Percentiles rank a stretch among this genome's conserved stretches.
These are phyloP conservation scores for Paraconiothyrium brasiliense DNA, from an alignment of 2,329 filamentous ascomycete species.

Conservation along the genomic window DNA sequence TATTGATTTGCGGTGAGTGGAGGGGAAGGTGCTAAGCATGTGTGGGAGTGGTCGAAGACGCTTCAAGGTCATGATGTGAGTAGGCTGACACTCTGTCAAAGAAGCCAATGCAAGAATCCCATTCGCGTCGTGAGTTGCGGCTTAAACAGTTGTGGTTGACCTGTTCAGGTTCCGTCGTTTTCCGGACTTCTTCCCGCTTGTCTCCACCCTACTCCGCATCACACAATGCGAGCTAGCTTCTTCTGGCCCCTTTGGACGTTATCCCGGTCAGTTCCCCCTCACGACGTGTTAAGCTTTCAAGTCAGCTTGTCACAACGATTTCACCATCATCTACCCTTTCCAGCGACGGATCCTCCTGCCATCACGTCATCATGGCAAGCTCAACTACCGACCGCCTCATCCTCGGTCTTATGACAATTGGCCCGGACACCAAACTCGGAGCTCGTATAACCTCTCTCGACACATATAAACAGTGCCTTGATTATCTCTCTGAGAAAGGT, in stretches of 20 bases:
- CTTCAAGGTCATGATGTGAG: no score
- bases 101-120: no score
- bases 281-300: not conserved
- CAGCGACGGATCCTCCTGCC: not conserved
- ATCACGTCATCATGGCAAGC: not conserved
- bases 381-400: constrained; percentile 72
- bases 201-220: not conserved
- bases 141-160: no score
- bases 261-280: not conserved
- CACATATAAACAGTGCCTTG: constrained; percentile 76
- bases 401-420: constrained; percentile 88
- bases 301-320: not conserved
- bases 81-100: no score
- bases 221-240: constrained; percentile 15
- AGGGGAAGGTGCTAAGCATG: no score
- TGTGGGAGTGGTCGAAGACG: no score
- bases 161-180: not conserved
- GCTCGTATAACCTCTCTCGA: constrained; percentile 76
- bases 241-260: not conserved
- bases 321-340: not conserved
- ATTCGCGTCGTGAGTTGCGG: not conserved
- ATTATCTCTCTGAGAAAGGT: constrained; percentile 78
- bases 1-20: no score
- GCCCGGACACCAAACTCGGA: constrained; percentile 65
- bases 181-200: not conserved